Conservation (phyloP, 306 rosid species). For the Heteromeles arbutifolia region DNA sequence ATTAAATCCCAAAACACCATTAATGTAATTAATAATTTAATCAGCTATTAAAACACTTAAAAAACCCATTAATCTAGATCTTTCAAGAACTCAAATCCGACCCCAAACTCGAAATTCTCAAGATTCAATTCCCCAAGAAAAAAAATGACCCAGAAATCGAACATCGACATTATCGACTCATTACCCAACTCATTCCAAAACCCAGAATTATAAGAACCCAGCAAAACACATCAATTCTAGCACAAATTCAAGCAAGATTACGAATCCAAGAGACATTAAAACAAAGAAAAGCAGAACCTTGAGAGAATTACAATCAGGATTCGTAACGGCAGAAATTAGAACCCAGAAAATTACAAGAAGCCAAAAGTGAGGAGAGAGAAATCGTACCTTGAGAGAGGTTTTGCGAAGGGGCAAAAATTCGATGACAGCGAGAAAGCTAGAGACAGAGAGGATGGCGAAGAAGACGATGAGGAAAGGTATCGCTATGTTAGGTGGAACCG, state of each 20-base stretch:
- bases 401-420: neutral
- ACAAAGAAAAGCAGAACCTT: neutral
- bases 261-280: neutral
- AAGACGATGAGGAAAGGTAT: neutral
- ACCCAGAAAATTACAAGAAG: neutral
- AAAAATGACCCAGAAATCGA: neutral
- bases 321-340: neutral
- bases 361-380: neutral
- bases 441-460: neutral
- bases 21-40: neutral
- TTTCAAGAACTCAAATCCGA: neutral
- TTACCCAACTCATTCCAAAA: neutral
- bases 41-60: neutral
- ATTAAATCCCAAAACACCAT: neutral
- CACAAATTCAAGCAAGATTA: neutral
- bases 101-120: neutral
- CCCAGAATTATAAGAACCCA: neutral
- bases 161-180: neutral
- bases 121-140: neutral
- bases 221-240: neutral
- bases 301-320: neutral
- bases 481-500: constrained; percentile 4
- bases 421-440: neutral
- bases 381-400: constrained; percentile 14
- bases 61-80: neutral